These are phyloP conservation scores for Fusarium oxysporum DNA, from an alignment of 2,329 filamentous ascomycete species.

Conservation along the genomic window DNA sequence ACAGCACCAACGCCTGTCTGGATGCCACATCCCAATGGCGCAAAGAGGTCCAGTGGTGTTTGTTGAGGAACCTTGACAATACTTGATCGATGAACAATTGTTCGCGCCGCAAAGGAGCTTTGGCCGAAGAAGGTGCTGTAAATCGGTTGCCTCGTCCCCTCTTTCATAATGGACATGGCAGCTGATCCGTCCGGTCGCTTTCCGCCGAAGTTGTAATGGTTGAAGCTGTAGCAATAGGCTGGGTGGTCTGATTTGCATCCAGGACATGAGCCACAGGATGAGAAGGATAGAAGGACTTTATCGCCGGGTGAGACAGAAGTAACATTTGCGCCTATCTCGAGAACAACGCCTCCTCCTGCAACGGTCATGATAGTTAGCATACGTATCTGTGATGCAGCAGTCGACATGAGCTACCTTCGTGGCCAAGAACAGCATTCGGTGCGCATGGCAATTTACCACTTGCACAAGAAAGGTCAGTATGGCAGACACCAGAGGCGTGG, in stretches of 20 bases:
- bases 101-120: slow-evolving; percentile 22
- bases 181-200: slow-evolving; percentile 16
- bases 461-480: slow-evolving; percentile 58
- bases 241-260: slow-evolving; percentile 18
- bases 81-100: slow-evolving; percentile 14
- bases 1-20: slow-evolving; percentile 29
- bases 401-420: slow-evolving; percentile 54
- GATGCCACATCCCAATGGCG: slow-evolving; percentile 26
- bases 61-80: slow-evolving; percentile 16
- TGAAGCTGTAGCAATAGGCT: slow-evolving; percentile 25
- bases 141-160: not conserved
- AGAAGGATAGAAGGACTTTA: slow-evolving; percentile 26
- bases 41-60: slow-evolving; percentile 10
- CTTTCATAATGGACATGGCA: not conserved
- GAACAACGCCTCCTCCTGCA: slow-evolving; percentile 23
- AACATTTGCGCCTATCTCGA: slow-evolving; percentile 1
- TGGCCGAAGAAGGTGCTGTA: slow-evolving; percentile 31
- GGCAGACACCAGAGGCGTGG: slow-evolving; percentile 21
- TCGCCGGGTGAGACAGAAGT: not conserved
- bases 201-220: slow-evolving; percentile 16
- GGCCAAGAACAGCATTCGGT: slow-evolving; percentile 13
- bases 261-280: slow-evolving; percentile 8
- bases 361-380: accelerated
- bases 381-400: accelerated
- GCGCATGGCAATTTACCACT: slow-evolving; percentile 13